Base-by-base conservation (phyloP, 2,329 filamentous ascomycete genomes). In the Ophiostoma tasmaniense region DNA sequence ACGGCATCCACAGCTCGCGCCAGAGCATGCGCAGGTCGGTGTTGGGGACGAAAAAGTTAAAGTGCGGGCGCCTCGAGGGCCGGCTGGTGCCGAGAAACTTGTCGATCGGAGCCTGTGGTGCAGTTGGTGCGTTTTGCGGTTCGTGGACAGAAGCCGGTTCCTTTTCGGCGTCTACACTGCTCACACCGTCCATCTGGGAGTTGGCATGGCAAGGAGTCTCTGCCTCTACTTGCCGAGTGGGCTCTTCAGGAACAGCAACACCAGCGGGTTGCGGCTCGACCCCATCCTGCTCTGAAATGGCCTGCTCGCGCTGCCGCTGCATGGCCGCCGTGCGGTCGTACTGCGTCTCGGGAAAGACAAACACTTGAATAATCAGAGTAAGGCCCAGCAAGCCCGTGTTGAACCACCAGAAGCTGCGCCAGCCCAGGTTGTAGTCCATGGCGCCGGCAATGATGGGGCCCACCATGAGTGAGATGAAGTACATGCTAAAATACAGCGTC, bases 331-430 rank as follows among this genome's bases (percentile, higher is more conserved):
- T 70, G 14, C 87, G 83, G 68, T 84, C 81, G 77, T 82, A 89
- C 71, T 84, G 84, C 0, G 87, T 89, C 75, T 89, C 87, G 0
- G 87, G 87, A 73, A 89, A 89, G 73, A 85, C 78, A 74, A 88
- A 85, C 35, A 88, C 75, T 42, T 83, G 79, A 74, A 85, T 78
- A 4, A 87, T 37, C 28, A 84, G 76, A 0, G 81, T 81, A 3
- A 84, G 73, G 1, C 78, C 82, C 2, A 87, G 76, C 1, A 89
- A 66, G 1, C 75, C 87, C 1, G 85, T 83, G 71, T 89, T 88
- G 71, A 89, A 79, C 87, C 87, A 89, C 84, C 86, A 89, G 75
- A 89, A 89, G 73, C 79, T 86, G 33, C 85, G 79, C 84, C 85
- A 88, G 65, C 86, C 86, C 3, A 83, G 75, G 45, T 84, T 81